A percentile compares a stretch with the other conserved stretches of the same genome.
phyloP scores from a whole-genome alignment of 441 rosid species.

The Flueggea neowawraea region DNA sequence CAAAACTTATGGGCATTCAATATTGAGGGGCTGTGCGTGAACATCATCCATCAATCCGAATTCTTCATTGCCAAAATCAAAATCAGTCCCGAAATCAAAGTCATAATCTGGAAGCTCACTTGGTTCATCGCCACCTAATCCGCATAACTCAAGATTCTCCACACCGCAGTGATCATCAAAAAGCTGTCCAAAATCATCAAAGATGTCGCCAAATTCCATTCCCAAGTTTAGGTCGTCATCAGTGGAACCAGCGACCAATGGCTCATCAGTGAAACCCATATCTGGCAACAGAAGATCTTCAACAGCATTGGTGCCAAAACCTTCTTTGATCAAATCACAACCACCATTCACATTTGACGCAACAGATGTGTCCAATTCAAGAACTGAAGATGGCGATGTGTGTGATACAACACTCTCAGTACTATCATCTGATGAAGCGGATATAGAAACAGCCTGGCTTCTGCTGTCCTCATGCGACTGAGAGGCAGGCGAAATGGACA shows the following conservation, averaged over 20 bases:
- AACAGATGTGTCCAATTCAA: constrained; percentile 43
- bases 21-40: constrained; percentile 38
- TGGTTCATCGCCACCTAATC: constrained; percentile 45
- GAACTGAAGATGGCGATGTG: constrained; percentile 44
- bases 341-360: constrained; percentile 26
- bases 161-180: constrained; percentile 50
- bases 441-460: constrained; percentile 1
- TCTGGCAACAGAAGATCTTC: constrained; percentile 50
- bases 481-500: constrained; percentile 21
- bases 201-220: constrained; percentile 41
- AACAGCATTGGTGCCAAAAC: constrained; percentile 26
- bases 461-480: constrained; percentile 1
- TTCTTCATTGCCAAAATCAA: constrained; percentile 35
- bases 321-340: constrained; percentile 16
- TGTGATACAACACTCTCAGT: constrained; percentile 39
- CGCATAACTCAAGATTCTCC: constrained; percentile 50
- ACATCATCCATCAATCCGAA: constrained; percentile 40
- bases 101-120: constrained; percentile 88
- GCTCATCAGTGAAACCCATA: constrained; percentile 40
- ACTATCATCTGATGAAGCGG: constrained; percentile 33
- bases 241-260: constrained; percentile 24
- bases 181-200: constrained; percentile 45
- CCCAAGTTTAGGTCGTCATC: constrained; percentile 42
- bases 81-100: constrained; percentile 40
- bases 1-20: constrained; percentile 87